Conservation (phyloP, 2,329 filamentous ascomycete species). For the Ophiocordyceps camponoti-leonardi region DNA sequence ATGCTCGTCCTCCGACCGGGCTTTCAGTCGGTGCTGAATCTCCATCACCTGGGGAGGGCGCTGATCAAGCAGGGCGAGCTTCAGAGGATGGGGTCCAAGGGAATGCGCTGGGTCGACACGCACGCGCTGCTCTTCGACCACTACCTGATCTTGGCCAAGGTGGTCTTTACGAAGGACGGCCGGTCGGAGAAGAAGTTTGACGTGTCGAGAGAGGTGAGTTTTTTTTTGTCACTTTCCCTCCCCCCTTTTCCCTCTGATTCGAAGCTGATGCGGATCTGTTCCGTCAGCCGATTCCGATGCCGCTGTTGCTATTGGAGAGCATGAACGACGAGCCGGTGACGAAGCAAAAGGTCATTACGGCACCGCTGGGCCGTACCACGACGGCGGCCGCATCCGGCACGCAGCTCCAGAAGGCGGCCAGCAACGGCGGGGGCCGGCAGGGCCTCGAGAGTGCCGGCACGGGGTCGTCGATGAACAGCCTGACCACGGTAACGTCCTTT, state of each 20-base stretch:
- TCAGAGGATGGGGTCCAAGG: constrained; percentile 72
- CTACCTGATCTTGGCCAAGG: constrained; percentile 85
- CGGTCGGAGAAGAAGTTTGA: constrained; percentile 74
- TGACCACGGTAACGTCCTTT: constrained; percentile 29
- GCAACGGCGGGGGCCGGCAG: constrained; percentile 34
- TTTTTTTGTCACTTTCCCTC: not conserved
- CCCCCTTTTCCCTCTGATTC: too few relatives aligned
- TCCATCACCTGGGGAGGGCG: constrained; percentile 85
- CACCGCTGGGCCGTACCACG: constrained; percentile 40
- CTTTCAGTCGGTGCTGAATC: constrained; percentile 77
- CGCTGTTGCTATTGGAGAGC: constrained; percentile 80
- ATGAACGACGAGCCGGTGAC: constrained; percentile 81
- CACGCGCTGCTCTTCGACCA: constrained; percentile 92
- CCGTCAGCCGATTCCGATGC: constrained; percentile 79
- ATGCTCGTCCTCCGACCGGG: constrained; percentile 76
- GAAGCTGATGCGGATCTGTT: not conserved
- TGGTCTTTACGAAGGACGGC: constrained; percentile 49
- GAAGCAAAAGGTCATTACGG: constrained; percentile 60
- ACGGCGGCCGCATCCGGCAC: constrained; percentile 41
- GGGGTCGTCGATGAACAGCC: constrained; percentile 43
- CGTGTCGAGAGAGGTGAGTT: constrained; percentile 66
- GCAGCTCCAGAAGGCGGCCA: constrained; percentile 37
- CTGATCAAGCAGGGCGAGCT: constrained; percentile 80
- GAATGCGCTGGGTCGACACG: constrained; percentile 86
- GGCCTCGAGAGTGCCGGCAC: constrained; percentile 53